Base-by-base conservation (phyloP, 495 filamentous ascomycete genomes). In the Sabuloglossum arenarium region DNA sequence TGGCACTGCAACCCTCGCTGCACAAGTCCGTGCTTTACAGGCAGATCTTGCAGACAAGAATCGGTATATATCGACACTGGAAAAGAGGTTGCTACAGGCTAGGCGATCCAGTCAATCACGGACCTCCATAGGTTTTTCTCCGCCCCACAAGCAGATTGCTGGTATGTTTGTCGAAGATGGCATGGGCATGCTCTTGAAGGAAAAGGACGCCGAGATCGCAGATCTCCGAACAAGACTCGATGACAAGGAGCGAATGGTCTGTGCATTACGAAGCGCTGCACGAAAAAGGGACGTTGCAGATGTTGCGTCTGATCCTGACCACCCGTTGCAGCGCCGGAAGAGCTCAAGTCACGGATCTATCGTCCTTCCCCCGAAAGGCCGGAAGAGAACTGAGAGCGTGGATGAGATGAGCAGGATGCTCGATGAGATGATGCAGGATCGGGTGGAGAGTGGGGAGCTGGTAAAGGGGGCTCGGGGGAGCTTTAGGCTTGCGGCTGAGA, bases 1-100 rank as follows among this genome's bases (percentile, higher is more conserved):
- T 62, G 91, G 91, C 2, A 86, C 76, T 30, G 91, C 93, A 1
- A 82, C 82, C 28, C 70, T 88, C 31, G 73, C 83, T 43, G 76
- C 84, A 23, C 93, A 96, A 62, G 84, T 94, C 56, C 77, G 81
- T 34, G 85, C 91, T 1, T 71, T 98, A 37, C 93, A 93, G 66
- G 82, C 88, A n/a, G 91, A 97, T 67, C 77, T 98, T 9, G 75
- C 75, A 11, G 93, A 97, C 69, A 96, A 94, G 70, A 95, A 93
- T 60, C 85, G 93, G 43, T 98, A 98, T 65, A 95, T 97, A 59
- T 76, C 82, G 27, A 96, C 90, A 0, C 71, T 98, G 1, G 91
- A 98, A 71, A 87, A 90, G 63, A 80, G 91, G 9, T 71, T 98
- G 0, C 73, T 97, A 16, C 91, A 98, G 64, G 91, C 93, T 24